These are phyloP conservation scores for Pythium insidiosum DNA, from an alignment of 352 stramenopile genomes.

Conservation along the genomic window DNA sequence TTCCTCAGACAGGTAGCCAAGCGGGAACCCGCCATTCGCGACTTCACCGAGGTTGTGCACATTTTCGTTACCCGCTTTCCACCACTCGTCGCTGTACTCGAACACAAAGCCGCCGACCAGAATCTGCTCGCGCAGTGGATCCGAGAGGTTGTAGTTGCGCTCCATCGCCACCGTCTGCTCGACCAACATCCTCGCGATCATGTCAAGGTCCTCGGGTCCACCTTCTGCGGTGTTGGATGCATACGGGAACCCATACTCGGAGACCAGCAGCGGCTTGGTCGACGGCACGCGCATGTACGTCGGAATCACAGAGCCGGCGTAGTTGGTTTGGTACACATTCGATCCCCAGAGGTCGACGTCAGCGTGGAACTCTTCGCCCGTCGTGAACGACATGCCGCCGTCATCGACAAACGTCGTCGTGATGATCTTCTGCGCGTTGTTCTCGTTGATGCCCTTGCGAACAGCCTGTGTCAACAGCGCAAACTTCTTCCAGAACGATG, in stretches of 20 bases:
- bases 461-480: constrained; percentile 34
- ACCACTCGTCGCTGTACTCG: constrained; percentile 76
- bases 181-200: constrained; percentile 30
- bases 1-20: constrained; percentile 59
- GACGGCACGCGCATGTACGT: constrained; percentile 32
- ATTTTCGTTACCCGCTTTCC: constrained; percentile 43
- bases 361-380: constrained; percentile 28
- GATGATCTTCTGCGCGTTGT: constrained; percentile 58
- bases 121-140: constrained; percentile 37
- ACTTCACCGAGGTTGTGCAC: constrained; percentile 43
- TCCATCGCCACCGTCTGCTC: constrained; percentile 47
- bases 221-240: constrained; percentile 34
- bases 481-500: constrained; percentile 62
- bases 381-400: constrained; percentile 31
- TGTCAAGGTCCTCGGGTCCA: constrained; percentile 25
- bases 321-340: constrained; percentile 68
- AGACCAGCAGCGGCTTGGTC: constrained; percentile 41
- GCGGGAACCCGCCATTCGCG: constrained; percentile 38
- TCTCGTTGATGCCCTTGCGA: constrained; percentile 34
- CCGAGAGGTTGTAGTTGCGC: constrained; percentile 36
- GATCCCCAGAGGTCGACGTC: constrained; percentile 68
- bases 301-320: constrained; percentile 40
- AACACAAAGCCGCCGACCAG: constrained; percentile 65
- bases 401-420: constrained; percentile 75
- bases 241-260: constrained; percentile 61